These are phyloP conservation scores for Amniculicola lignicola DNA, from an alignment of 495 filamentous ascomycete genomes.

Conservation along the genomic window DNA sequence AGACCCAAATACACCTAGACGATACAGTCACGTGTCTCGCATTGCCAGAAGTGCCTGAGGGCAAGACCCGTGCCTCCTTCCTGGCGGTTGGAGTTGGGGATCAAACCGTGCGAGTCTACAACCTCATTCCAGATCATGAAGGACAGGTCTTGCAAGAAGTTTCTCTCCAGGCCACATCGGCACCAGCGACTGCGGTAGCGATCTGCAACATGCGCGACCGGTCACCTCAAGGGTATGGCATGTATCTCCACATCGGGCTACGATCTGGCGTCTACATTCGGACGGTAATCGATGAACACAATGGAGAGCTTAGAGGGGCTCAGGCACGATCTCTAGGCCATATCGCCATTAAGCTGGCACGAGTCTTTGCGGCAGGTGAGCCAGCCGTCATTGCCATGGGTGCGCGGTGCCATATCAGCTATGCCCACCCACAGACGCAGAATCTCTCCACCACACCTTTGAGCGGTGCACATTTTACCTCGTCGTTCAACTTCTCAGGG, in stretches of 20 bases:
- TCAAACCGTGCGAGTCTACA: constrained; percentile 88
- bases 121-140: constrained; percentile 82
- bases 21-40: constrained; percentile 93
- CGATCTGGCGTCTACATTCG: constrained; percentile 93
- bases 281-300: constrained; percentile 89
- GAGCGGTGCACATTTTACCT: constrained; percentile 82
- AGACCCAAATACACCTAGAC: constrained; percentile 92
- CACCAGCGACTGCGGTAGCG: constrained; percentile 80
- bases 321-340: constrained; percentile 90
- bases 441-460: constrained; percentile 89
- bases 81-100: constrained; percentile 96
- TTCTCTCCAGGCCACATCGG: constrained; percentile 87
- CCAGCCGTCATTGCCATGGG: constrained; percentile 87
- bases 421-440: constrained; percentile 76
- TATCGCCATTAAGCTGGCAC: constrained; percentile 80
- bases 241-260: constrained; percentile 92
- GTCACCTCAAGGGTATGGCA: constrained; percentile 69
- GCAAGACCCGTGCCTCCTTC: constrained; percentile 78
- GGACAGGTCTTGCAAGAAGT: constrained; percentile 67
- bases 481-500: constrained; percentile 93
- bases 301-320: constrained; percentile 90
- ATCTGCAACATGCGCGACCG: constrained; percentile 96
- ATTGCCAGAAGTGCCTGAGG: constrained; percentile 89
- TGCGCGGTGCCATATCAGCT: constrained; percentile 89
- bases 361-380: constrained; percentile 77